Base-by-base conservation (phyloP, 805 yeast genomes). In the Torulaspora microellipsoides region DNA sequence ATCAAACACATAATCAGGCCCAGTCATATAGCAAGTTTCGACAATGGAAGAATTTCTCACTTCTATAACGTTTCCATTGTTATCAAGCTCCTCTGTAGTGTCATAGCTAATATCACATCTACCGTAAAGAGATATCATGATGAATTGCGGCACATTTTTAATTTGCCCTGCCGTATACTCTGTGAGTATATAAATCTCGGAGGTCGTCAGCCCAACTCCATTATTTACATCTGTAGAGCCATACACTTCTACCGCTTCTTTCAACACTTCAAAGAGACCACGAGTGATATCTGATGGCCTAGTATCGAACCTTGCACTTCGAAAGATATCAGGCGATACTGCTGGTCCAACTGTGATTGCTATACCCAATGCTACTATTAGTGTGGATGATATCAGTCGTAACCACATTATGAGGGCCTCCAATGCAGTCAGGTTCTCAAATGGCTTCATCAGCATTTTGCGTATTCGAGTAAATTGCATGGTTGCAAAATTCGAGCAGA, bases 161-260 rank as follows among this genome's bases (percentile, higher is more conserved):
- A 60, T 52, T 36, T 62, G 61, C 3, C 44, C 35, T 3, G 49
- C 46, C n/a, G 62, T 50, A 38, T 63, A 63, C 5, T 52, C 47
- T 2, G 65, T 54, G 5, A 63, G 42, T 8, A 62, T 52, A 12
- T 45, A 43, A 8, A 60, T 40, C 39, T 62, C 67, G 4, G 65
- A 50, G 4, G 65, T 63, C 2, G 66, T 59, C 20, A 63, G 39
- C 1, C 63, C 64, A 3, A 55, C 60, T 9, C 63, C 64, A 36
- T 60, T 56, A 38, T 59, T 56, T 14, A 53, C 51, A 34, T 46
- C 52, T n/a, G 56, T 48, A 2, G 62, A 45, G 4, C 53, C 56
- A 9, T 49, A 48, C 3, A 47, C 40, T 35, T 59, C 64, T 3
- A 62, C 57, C 1, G 58, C 47, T n/a, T 42, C 35, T 27, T 51